Percentiles rank a stretch among this genome's conserved stretches.
These are phyloP conservation scores for Boeremia exigua DNA, from an alignment of 2,329 filamentous ascomycete genomes.

Conservation along the genomic window DNA sequence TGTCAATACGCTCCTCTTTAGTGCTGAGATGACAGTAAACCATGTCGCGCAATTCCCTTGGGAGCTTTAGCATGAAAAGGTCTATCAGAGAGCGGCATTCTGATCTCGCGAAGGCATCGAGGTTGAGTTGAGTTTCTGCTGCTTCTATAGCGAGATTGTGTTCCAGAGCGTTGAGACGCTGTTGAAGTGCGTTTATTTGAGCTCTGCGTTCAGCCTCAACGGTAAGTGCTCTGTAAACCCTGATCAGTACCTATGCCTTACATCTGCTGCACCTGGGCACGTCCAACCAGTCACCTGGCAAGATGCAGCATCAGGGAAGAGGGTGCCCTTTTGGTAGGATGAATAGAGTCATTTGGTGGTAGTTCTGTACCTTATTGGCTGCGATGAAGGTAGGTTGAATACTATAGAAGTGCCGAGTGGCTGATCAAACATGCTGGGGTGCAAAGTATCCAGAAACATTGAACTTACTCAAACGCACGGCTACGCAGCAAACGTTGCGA, in stretches of 20 bases:
- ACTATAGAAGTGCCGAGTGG: too few species aligned
- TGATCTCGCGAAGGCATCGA: slow-evolving; percentile 19
- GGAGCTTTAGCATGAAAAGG: slow-evolving; percentile 17
- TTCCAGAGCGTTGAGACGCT: slow-evolving; percentile 3
- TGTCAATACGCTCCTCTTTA: slow-evolving; percentile 20
- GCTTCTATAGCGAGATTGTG: slow-evolving; percentile 11
- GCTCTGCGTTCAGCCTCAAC: background rate
- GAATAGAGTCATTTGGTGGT: too few species aligned
- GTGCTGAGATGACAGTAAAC: slow-evolving; percentile 25
- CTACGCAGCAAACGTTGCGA: slow-evolving; percentile 1
- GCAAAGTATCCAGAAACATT: too few species aligned
- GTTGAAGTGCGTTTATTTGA: background rate
- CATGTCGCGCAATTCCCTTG: slow-evolving; percentile 29
- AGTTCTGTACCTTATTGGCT: too few species aligned
- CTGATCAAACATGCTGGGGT: too few species aligned
- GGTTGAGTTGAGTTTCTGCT: slow-evolving; percentile 4
- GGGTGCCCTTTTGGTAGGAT: too few species aligned
- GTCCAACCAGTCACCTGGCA: too few species aligned
- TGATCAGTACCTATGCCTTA: background rate
- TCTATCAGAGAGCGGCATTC: slow-evolving; percentile 22
- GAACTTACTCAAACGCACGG: slow-evolving; percentile 5
- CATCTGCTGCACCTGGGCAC: too few species aligned
- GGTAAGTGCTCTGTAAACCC: background rate
- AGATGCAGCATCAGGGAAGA: too few species aligned
- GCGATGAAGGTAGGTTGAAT: too few species aligned